phyloP scores from a whole-genome alignment of 2,329 filamentous ascomycete genomes.

The Nemania diffusa region DNA sequence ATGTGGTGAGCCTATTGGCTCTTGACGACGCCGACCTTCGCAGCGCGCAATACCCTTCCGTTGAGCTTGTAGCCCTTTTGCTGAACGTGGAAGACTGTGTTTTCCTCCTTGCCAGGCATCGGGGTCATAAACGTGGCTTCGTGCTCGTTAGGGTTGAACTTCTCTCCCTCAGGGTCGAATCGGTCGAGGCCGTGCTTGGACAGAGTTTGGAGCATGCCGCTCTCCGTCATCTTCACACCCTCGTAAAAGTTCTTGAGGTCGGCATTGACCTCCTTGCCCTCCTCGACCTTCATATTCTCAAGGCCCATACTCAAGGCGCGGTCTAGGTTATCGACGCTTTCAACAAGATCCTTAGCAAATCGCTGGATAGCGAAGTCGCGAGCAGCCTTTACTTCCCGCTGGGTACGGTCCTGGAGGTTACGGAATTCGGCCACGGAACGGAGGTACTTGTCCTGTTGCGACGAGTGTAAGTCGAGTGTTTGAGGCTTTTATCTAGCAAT shows the following conservation, averaged over 20 bases:
- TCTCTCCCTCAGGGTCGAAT: conserved; percentile 83
- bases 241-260: conserved; percentile 85
- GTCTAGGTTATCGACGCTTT: conserved; percentile 97
- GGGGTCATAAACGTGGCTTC: conserved; percentile 97
- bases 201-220: conserved; percentile 85
- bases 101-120: conserved; percentile 87
- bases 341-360: conserved; percentile 94
- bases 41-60: conserved; percentile 86
- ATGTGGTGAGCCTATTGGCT: conserved; percentile 57
- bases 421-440: conserved; percentile 96
- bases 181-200: conserved; percentile 94
- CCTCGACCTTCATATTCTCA: conserved; percentile 70
- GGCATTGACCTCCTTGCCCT: conserved; percentile 54
- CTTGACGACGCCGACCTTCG: conserved; percentile 97
- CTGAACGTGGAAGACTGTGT: conserved; percentile 90
- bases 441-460: conserved; percentile 85
- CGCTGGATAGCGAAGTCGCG: conserved; percentile 95
- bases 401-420: conserved; percentile 95
- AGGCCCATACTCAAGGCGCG: conserved; percentile 85
- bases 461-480: background rate
- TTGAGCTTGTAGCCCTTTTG: conserved; percentile 97
- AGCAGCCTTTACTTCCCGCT: conserved; percentile 87
- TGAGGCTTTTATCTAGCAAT: conserved; percentile 11
- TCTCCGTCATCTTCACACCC: conserved; percentile 95
- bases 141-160: conserved; percentile 96